phyloP scores from a whole-genome alignment of 768 basidiomycete species.

The Crucibulum laeve region DNA sequence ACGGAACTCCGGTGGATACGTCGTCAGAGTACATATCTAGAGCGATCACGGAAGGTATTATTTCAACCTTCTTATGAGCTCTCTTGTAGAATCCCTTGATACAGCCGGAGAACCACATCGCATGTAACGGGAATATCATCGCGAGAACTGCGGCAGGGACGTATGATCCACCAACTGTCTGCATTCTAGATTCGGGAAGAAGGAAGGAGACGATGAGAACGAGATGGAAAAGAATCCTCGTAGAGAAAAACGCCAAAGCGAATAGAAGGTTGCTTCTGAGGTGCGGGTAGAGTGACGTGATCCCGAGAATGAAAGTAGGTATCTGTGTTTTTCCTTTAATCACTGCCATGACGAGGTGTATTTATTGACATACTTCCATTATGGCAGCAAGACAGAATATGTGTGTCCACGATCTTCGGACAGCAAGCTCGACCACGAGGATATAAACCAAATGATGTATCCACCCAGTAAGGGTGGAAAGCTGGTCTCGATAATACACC shows the following conservation, averaged over 20 bases:
- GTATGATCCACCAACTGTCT: constrained; percentile 25
- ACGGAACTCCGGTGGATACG: background rate
- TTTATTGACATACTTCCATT: constrained; percentile 41
- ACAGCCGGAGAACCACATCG: constrained; percentile 49
- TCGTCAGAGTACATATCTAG: background rate
- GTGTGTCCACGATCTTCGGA: constrained; percentile 28
- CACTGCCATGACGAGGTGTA: background rate
- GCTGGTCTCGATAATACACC: constrained; percentile 38
- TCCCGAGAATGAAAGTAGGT: constrained; percentile 50
- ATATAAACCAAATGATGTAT: constrained; percentile 44
- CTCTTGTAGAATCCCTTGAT: constrained; percentile 40
- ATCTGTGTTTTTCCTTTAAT: constrained; percentile 22
- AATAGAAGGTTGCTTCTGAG: constrained; percentile 48
- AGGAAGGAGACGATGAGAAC: constrained; percentile 26
- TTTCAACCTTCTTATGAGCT: constrained; percentile 5
- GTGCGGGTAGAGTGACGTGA: constrained; percentile 37
- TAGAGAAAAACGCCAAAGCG: constrained; percentile 43
- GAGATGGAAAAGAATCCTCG: constrained; percentile 45
- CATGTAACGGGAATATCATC: constrained; percentile 44
- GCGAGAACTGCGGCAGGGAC: constrained; percentile 34
- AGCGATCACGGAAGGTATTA: background rate
- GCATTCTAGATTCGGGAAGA: constrained; percentile 19
- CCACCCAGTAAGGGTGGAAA: constrained; percentile 54
- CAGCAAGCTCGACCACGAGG: constrained; percentile 32
- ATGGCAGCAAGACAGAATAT: constrained; percentile 39